Evolutionary conservation across 1,284 basidiomycete genomes (phyloP).

Genomic region (Pterulicium gracile): DNA sequence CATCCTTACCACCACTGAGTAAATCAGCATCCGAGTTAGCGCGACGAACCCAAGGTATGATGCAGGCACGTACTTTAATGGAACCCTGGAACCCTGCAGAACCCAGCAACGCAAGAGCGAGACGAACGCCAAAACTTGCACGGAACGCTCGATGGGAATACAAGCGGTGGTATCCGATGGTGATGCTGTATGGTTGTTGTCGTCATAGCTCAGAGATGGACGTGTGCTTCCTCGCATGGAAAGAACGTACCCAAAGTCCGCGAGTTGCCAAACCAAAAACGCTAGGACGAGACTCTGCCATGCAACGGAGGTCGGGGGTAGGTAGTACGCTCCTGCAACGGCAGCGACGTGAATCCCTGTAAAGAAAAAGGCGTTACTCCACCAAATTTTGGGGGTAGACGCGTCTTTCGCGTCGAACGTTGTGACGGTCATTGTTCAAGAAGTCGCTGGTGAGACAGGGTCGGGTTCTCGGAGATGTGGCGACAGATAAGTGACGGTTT

Average conservation of each 20-base stretch:
- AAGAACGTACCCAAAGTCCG: constrained; percentile 52
- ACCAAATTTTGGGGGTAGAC: constrained; percentile 38
- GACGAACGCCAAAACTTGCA: constrained; percentile 42
- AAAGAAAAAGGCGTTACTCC: constrained; percentile 63
- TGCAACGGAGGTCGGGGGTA: constrained; percentile 36
- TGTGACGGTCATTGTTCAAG: too few relatives aligned
- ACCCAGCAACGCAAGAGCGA: constrained; percentile 53
- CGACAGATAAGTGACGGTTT: too few relatives aligned
- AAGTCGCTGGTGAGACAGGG: too few relatives aligned
- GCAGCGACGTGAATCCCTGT: constrained; percentile 52
- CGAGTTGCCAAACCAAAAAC: constrained; percentile 57
- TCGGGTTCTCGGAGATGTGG: too few relatives aligned
- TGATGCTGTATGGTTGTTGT: constrained; percentile 34
- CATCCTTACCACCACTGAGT: constrained; percentile 38
- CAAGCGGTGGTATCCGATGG: constrained; percentile 67
- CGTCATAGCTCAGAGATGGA: constrained; percentile 1
- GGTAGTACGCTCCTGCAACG: constrained; percentile 36
- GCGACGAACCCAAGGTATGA: background rate
- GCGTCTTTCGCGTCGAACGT: too few relatives aligned
- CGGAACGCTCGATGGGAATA: constrained; percentile 68
- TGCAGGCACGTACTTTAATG: constrained; percentile 30
- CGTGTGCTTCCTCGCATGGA: constrained; percentile 5
- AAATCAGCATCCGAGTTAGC: background rate
- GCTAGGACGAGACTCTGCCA: constrained; percentile 39
- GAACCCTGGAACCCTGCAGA: constrained; percentile 62